Conservation (phyloP, 2,329 filamentous ascomycete genomes). For the Penicillium concentricum region DNA sequence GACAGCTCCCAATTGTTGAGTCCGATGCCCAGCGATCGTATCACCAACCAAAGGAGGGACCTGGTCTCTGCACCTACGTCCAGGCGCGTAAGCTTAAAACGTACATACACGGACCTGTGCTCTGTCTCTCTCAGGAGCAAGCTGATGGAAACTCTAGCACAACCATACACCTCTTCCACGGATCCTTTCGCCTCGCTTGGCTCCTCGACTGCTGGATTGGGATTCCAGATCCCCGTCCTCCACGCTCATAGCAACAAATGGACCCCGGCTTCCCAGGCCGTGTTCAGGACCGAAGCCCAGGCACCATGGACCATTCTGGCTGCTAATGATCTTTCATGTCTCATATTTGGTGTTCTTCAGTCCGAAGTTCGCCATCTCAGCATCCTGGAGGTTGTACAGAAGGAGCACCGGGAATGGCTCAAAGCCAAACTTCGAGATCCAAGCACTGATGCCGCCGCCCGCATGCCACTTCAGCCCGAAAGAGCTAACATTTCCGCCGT, state of each 20-base stretch:
- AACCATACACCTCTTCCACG: slow-evolving; percentile 66
- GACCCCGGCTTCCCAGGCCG: slow-evolving; percentile 88
- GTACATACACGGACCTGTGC: slow-evolving; percentile 82
- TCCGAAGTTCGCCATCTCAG: slow-evolving; percentile 92
- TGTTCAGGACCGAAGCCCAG: slow-evolving; percentile 91
- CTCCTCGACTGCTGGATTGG: slow-evolving; percentile 37
- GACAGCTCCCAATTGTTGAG: slow-evolving; percentile 30
- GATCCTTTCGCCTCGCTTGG: slow-evolving; percentile 45
- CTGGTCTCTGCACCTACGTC: slow-evolving; percentile 51
- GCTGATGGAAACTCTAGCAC: slow-evolving; percentile 79
- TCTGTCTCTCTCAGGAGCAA: slow-evolving; percentile 75
- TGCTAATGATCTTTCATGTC: slow-evolving; percentile 91
- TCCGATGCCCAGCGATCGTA: slow-evolving; percentile 32
- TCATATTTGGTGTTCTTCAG: slow-evolving; percentile 98
- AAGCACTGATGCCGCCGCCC: slow-evolving; percentile 49
- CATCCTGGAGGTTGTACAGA: slow-evolving; percentile 89
- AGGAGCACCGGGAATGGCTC: slow-evolving; percentile 85
- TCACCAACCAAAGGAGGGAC: slow-evolving; percentile 31
- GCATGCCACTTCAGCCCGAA: slow-evolving; percentile 34
- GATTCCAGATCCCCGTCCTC: slow-evolving; percentile 54
- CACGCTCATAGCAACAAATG: slow-evolving; percentile 89
- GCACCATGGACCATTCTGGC: slow-evolving; percentile 94
- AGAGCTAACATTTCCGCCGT: slow-evolving; percentile 38
- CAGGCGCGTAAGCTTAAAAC: slow-evolving; percentile 69
- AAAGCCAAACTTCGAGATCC: slow-evolving; percentile 75